These are phyloP conservation scores for Dioscorea cayenensis DNA, from an alignment of 116 monocot species.

Conservation along the genomic window DNA sequence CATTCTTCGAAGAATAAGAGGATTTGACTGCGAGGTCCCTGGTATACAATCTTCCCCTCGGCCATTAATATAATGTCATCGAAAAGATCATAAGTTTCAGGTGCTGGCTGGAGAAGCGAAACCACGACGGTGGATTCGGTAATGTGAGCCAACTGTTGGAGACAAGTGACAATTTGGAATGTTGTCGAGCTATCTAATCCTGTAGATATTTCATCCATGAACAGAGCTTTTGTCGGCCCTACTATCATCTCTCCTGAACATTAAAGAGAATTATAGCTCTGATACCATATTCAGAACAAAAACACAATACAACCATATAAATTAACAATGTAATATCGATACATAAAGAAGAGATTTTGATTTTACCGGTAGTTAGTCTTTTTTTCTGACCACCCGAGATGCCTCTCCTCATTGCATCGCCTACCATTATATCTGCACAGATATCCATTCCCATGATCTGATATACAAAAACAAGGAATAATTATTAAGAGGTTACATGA, in stretches of 20 bases:
- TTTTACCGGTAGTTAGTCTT: slow-evolving; percentile 76
- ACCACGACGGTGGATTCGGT: slow-evolving; percentile 47
- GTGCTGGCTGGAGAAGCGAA: slow-evolving; percentile 75
- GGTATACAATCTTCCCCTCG: slow-evolving; percentile 60
- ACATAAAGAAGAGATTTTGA: too few relatives aligned
- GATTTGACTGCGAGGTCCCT: slow-evolving; percentile 36
- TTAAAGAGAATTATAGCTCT: too few relatives aligned
- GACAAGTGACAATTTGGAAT: slow-evolving; percentile 60
- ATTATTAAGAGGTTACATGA: not conserved
- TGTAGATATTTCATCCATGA: slow-evolving; percentile 90
- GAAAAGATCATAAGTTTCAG: slow-evolving; percentile 69
- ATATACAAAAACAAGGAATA: not conserved
- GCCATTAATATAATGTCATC: slow-evolving; percentile 71
- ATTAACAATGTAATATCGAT: not conserved
- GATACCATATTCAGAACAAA: not conserved
- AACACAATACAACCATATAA: not conserved
- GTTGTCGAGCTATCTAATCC: slow-evolving; percentile 71
- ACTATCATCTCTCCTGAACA: slow-evolving; percentile 70
- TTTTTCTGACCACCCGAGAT: slow-evolving; percentile 92
- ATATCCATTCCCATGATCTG: slow-evolving; percentile 84
- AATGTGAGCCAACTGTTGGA: slow-evolving; percentile 61
- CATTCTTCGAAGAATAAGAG: slow-evolving; percentile 51
- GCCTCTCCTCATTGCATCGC: slow-evolving; percentile 84
- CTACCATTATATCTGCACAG: slow-evolving; percentile 66
- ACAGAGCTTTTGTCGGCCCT: slow-evolving; percentile 65